Evolutionary conservation across 768 basidiomycete genomes (phyloP).

Genomic region (Trametes cubensis): DNA sequence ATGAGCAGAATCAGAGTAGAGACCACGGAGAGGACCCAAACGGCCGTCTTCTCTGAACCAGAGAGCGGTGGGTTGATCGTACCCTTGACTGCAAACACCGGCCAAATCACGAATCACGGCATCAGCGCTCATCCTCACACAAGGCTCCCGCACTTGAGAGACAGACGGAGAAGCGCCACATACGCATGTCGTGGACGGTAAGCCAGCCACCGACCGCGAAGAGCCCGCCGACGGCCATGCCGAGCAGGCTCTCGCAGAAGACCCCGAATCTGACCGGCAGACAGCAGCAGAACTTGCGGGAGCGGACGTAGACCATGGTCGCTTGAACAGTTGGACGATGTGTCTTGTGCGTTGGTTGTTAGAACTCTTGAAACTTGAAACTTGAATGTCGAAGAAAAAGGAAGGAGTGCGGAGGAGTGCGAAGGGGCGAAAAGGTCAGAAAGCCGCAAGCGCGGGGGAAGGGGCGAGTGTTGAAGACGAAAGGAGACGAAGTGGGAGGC

Average conservation of each 20-base stretch:
- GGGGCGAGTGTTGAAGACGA: conserved; percentile 1
- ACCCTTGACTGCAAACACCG: conserved; percentile 15
- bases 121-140: not conserved
- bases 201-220: conserved; percentile 52
- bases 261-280: conserved; percentile 67
- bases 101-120: no score
- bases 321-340: not conserved
- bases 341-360: not conserved
- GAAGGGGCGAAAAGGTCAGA: conserved; percentile 1
- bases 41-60: conserved; percentile 42
- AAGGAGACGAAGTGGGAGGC: conserved; percentile 19
- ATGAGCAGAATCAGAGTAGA: conserved; percentile 52
- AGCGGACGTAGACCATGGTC: conserved; percentile 53
- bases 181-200: conserved; percentile 47
- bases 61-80: conserved; percentile 41
- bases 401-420: not conserved
- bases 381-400: not conserved
- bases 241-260: conserved; percentile 54
- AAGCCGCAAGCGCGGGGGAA: conserved; percentile 13
- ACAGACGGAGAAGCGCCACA: conserved; percentile 33
- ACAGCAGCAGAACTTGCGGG: conserved; percentile 65
- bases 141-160: not conserved
- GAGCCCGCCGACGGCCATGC: conserved; percentile 45
- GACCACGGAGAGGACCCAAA: conserved; percentile 50
- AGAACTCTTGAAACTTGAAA: no score